A percentile compares a stretch with the other conserved stretches of the same genome.
Evolutionary conservation across 1,284 basidiomycete species (phyloP).

Genomic region (Salmacisia buchloeana): DNA sequence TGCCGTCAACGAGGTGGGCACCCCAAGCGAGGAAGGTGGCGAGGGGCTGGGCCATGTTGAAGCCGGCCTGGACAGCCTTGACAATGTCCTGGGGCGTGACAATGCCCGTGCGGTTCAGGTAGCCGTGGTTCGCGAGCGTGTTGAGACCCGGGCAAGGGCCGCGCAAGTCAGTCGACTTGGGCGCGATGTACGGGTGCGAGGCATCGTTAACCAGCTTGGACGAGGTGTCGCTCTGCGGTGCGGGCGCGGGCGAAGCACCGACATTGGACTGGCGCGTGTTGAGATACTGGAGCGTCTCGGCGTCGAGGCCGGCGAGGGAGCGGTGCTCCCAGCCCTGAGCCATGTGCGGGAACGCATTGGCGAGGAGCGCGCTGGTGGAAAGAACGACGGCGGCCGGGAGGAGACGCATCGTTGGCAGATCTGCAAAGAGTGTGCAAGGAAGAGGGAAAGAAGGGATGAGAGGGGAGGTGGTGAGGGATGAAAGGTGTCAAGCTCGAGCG

Average conservation of each 20-base stretch:
- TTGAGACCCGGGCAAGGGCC: conserved; percentile 20
- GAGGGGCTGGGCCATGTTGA: conserved; percentile 19
- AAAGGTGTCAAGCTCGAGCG: no score
- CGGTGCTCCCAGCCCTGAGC: background rate
- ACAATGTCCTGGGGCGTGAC: conserved; percentile 14
- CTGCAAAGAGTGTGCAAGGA: background rate
- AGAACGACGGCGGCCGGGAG: background rate
- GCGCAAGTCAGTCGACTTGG: conserved; percentile 14
- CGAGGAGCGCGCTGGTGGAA: background rate
- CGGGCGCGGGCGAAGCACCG: background rate
- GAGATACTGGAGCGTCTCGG: background rate
- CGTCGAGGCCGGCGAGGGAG: background rate
- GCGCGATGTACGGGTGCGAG: conserved; percentile 18
- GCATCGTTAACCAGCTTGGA: conserved; percentile 14
- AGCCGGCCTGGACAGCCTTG: conserved; percentile 20
- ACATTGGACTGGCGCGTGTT: background rate
- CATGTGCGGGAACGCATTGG: conserved; percentile 9
- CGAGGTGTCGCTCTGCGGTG: background rate
- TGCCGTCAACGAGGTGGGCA: conserved; percentile 18
- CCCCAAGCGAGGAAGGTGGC: conserved; percentile 18
- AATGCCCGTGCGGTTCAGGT: conserved; percentile 15
- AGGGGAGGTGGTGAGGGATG: background rate
- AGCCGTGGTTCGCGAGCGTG: conserved; percentile 20
- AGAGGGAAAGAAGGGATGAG: background rate
- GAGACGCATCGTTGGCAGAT: background rate